Evolutionary conservation across 768 basidiomycete genomes (phyloP).

Genomic region (Boletus rex-veris): DNA sequence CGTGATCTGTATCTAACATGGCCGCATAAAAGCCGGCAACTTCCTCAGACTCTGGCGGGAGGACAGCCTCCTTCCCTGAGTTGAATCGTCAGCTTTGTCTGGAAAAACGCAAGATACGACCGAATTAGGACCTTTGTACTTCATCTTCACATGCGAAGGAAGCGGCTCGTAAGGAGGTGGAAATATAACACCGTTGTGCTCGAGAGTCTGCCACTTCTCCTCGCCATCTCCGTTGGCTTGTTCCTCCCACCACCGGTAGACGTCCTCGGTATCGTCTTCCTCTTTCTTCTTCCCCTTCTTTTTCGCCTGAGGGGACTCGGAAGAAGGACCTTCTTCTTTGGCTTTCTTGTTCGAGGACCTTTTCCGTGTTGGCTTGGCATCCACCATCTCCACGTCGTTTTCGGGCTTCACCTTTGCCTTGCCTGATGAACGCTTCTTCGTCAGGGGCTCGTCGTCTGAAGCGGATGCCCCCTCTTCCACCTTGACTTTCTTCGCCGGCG

Average conservation of each 20-base stretch:
- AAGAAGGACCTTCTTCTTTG: slow-evolving; percentile 43
- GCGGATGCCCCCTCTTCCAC: slow-evolving; percentile 42
- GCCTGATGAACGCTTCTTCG: slow-evolving; percentile 20
- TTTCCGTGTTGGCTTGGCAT: slow-evolving; percentile 40
- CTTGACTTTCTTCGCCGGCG: slow-evolving; percentile 64
- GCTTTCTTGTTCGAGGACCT: slow-evolving; percentile 51
- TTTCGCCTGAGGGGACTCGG: slow-evolving; percentile 46
- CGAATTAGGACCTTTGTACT: slow-evolving; percentile 74
- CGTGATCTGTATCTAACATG: slow-evolving; percentile 89
- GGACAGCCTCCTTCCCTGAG: slow-evolving; percentile 71
- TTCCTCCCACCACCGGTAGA: slow-evolving; percentile 86
- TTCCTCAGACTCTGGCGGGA: slow-evolving; percentile 88
- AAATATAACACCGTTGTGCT: slow-evolving; percentile 93
- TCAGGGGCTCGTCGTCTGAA: slow-evolving; percentile 36
- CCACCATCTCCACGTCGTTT: slow-evolving; percentile 45
- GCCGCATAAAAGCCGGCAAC: slow-evolving; percentile 96
- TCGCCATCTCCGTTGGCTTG: slow-evolving; percentile 70
- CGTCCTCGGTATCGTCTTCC: slow-evolving; percentile 61
- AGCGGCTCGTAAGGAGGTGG: slow-evolving; percentile 91
- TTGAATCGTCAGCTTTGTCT: slow-evolving; percentile 15
- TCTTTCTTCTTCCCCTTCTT: slow-evolving; percentile 57
- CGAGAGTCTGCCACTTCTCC: slow-evolving; percentile 91
- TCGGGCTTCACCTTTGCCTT: slow-evolving; percentile 46
- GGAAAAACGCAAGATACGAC: slow-evolving; percentile 8
- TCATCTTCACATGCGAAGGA: slow-evolving; percentile 84